Evolutionary conservation across 2,329 filamentous ascomycete species (phyloP).

Genomic region (Drechmeria coniospora): DNA sequence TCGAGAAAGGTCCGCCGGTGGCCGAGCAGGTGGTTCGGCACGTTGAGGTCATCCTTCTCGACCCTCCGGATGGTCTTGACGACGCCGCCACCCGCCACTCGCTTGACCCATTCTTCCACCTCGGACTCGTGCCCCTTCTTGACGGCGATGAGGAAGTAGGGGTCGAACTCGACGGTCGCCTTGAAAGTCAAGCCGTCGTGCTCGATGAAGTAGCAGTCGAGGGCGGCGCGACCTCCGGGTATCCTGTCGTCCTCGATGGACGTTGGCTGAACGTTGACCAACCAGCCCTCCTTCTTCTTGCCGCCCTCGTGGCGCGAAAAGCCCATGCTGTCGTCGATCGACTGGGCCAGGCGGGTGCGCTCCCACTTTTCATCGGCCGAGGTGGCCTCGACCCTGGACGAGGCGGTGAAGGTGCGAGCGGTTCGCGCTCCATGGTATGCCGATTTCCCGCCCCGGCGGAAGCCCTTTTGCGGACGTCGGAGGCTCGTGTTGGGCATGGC

Average conservation of each 20-base stretch:
- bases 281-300: conserved; percentile 71
- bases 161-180: conserved; percentile 88
- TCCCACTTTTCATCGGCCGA: conserved; percentile 90
- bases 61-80: conserved; percentile 64
- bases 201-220: conserved; percentile 96
- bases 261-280: conserved; percentile 89
- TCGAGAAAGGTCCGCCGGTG: conserved; percentile 81
- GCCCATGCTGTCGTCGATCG: conserved; percentile 89
- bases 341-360: conserved; percentile 64
- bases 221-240: conserved; percentile 69
- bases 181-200: conserved; percentile 86
- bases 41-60: conserved; percentile 83
- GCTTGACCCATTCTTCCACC: conserved; percentile 87
- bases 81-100: conserved; percentile 62
- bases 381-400: conserved; percentile 66
- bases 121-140: conserved; percentile 80
- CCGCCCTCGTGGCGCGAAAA: conserved; percentile 85
- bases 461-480: conserved; percentile 47
- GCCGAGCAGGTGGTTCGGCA: conserved; percentile 91
- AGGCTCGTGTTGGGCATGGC: conserved; percentile 45
- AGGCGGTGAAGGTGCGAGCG: conserved; percentile 66
- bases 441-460: conserved; percentile 51
- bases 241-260: conserved; percentile 72
- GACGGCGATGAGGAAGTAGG: conserved; percentile 86
- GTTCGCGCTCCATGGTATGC: conserved; percentile 54